Conservation (phyloP, 345 rosid genomes). For the Aquilaria malaccensis region DNA sequence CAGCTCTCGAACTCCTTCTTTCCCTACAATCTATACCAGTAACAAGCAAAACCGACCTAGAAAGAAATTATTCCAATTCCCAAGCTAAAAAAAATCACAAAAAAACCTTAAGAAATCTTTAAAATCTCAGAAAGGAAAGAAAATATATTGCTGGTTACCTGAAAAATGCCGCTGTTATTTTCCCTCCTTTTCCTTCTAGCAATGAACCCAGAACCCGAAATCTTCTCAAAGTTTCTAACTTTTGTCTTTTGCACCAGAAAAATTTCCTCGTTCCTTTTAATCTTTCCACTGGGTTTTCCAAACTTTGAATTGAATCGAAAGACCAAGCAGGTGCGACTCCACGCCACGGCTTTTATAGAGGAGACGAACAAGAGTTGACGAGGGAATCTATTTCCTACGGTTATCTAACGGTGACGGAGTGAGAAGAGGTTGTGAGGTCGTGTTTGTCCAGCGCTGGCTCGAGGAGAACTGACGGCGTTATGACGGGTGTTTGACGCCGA, state of each 20-base stretch:
- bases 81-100: too few species aligned
- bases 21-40: too few species aligned
- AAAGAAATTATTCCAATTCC: too few species aligned
- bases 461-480: conserved; percentile 6
- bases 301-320: conserved; percentile 3
- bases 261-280: background rate
- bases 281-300: background rate
- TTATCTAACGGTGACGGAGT: conserved; percentile 1
- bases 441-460: background rate
- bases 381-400: background rate
- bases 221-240: background rate
- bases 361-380: background rate
- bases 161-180: too few species aligned
- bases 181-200: background rate
- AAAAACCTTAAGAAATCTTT: too few species aligned
- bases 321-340: background rate
- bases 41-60: too few species aligned
- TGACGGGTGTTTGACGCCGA: conserved; percentile 5
- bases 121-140: too few species aligned
- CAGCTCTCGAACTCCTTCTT: too few species aligned
- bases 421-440: background rate
- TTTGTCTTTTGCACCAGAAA: background rate
- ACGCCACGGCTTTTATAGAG: background rate
- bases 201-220: background rate
- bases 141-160: too few species aligned